Base-by-base conservation (phyloP, 306 rosid genomes). In the Lathyrus sativus region DNA sequence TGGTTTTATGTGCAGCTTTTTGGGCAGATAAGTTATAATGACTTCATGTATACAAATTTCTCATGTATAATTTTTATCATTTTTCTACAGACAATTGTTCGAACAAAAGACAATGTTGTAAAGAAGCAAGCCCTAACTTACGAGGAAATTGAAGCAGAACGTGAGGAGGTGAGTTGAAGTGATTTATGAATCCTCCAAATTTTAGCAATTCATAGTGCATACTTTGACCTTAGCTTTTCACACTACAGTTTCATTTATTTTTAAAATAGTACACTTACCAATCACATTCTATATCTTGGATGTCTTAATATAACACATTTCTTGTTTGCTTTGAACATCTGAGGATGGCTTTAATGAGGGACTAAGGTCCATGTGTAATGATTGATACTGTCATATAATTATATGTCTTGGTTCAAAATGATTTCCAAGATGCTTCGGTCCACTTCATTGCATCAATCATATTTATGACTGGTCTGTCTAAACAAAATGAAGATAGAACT, bases 61-160 rank as follows among this genome's bases (percentile, higher is more conserved):
- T 50, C 18, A 19, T 74, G 53, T 50, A 64, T 64, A 56, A 65
- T 14, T 79, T 71, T 70, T 74, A 28, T 48, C 74, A 43, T 56
- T 72, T 65, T 72, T 64, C 74, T 62, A 58, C 85, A 93, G 98
- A 83, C 91, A 24, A 88, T 93, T 76, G 82, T 54, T 10, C 82
- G 89, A 74, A 93, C 98, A 51, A 93, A 85, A 74, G 98, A 93
- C 82, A 93, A 93, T 73, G 63, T 93, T 67, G 86, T 90, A 60
- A 93, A 93, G 91, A 93, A 90, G 82, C 98, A 93, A 76, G 95
- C 98, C 51, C 75, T 93, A 78, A 93, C 97, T 1, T 93, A 93
- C 33, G 98, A 85, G 77, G 98, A 93, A 85, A 90, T 93, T 83
- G 97, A 82, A 76, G 98, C 93, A 76, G 98, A 93, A 68, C 97